Percentiles rank a stretch among this genome's conserved stretches.
Evolutionary conservation across 2,329 filamentous ascomycete genomes (phyloP).

Genomic region (Xylariaceae sp.): DNA sequence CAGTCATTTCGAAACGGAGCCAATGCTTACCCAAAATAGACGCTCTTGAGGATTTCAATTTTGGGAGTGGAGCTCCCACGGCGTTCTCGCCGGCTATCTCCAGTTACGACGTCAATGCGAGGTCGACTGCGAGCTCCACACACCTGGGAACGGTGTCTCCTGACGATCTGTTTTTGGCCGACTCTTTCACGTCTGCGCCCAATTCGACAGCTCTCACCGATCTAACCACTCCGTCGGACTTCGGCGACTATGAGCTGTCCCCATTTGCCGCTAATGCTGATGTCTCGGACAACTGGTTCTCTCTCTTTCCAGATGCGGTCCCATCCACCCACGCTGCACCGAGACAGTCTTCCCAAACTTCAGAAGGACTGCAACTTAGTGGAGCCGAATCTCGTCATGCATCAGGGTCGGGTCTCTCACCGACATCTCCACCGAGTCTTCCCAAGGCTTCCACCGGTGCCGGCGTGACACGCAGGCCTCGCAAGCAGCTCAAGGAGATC

Average conservation of each 20-base stretch:
- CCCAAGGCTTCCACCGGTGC: constrained; percentile 65
- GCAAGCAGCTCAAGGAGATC: constrained; percentile 79
- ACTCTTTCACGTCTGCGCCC: constrained; percentile 70
- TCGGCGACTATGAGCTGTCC: constrained; percentile 73
- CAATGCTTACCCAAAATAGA: constrained; percentile 35
- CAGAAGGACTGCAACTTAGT: constrained; percentile 43
- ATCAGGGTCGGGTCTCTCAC: constrained; percentile 44
- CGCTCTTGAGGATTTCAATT: constrained; percentile 60
- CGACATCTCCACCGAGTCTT: constrained; percentile 35
- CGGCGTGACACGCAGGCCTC: constrained; percentile 73
- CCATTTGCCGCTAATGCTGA: constrained; percentile 68
- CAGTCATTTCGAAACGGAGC: neutral
- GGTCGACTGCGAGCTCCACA: constrained; percentile 46
- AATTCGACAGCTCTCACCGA: constrained; percentile 80
- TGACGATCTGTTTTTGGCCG: constrained; percentile 71
- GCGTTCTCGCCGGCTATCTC: constrained; percentile 47
- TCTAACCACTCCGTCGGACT: constrained; percentile 80
- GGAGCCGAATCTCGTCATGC: constrained; percentile 45
- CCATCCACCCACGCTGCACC: constrained; percentile 37
- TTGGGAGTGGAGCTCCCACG: constrained; percentile 49
- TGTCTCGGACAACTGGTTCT: constrained; percentile 63
- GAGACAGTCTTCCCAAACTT: constrained; percentile 44
- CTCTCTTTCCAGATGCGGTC: constrained; percentile 62
- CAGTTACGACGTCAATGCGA: constrained; percentile 50
- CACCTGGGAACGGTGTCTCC: constrained; percentile 76